Evolutionary conservation across 179 eudicot genomes (phyloP).

Genomic region (Gypsophila paniculata): DNA sequence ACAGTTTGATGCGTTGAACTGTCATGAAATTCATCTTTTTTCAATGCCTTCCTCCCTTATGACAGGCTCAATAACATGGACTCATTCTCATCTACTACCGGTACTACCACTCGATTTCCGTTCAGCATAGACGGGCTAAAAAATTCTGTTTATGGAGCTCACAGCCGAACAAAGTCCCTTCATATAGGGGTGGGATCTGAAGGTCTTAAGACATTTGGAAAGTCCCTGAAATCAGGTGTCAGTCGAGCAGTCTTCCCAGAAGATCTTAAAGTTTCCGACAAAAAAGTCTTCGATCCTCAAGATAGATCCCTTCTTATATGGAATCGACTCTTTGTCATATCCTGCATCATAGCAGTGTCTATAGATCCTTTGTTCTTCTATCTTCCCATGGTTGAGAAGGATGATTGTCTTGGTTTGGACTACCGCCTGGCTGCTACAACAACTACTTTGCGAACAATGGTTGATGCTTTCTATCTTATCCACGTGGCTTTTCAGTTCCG

Average conservation of each 20-base stretch:
- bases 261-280: slow-evolving; percentile 45
- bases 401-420: slow-evolving; percentile 41
- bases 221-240: slow-evolving; percentile 37
- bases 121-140: slow-evolving; percentile 39
- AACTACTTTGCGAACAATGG: slow-evolving; percentile 36
- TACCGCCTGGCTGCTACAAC: slow-evolving; percentile 29
- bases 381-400: slow-evolving; percentile 35
- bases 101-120: slow-evolving; percentile 19
- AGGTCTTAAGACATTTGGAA: slow-evolving; percentile 36
- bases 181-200: slow-evolving; percentile 28
- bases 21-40: neutral
- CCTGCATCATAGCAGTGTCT: slow-evolving; percentile 48
- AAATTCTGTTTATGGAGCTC: slow-evolving; percentile 15
- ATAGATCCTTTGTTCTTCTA: slow-evolving; percentile 57
- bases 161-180: slow-evolving; percentile 26
- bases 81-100: slow-evolving; percentile 30
- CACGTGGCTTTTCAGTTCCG: slow-evolving; percentile 48
- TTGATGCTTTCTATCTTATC: slow-evolving; percentile 49
- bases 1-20: neutral
- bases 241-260: slow-evolving; percentile 45
- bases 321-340: slow-evolving; percentile 44
- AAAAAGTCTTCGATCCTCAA: slow-evolving; percentile 46
- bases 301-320: slow-evolving; percentile 43
- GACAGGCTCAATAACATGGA: slow-evolving; percentile 39
- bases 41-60: slow-evolving; percentile 5